Evolutionary conservation across 805 yeast species (phyloP), one percentile per base, ranked within the genome.

Genomic region (Yarrowia sp.): DNA sequence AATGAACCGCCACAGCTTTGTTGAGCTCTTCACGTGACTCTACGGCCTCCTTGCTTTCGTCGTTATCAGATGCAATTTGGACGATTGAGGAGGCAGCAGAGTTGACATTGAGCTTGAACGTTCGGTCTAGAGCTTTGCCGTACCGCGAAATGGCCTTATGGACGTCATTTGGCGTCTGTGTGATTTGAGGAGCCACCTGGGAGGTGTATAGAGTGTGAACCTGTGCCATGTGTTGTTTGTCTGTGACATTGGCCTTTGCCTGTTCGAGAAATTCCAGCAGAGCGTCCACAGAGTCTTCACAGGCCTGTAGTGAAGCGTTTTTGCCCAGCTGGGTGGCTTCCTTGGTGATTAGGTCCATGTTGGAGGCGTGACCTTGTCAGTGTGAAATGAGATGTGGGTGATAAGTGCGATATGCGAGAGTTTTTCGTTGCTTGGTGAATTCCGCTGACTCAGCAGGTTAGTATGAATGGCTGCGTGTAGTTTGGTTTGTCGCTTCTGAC

Each of bases 1-100:
- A 73, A 71, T 85, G 87, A 68, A 79, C 76, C 20, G 80, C 79
- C 10, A 85, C 77, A 0, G 85, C 85, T 17, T 74, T 74, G 40
- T 81, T 78, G 20, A 84, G 76, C 42, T 75, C 70, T 10, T 69
- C 64, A 66, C 72, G 58, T 14, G 61, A 69, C 46, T 69, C 69
- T 67, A 44, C 67, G 5, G 69, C 30, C 47, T 52, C 43, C 50
- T 40, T 33, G 36, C 64, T 58, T 1, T 58, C 64, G 36, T 58
- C 64, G 40, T 24, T 42, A 30, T 58, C 64, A 9, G 64, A 58
- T 2, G 50, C 64, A 33, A 58, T 42, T 14, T 33, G 39, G 17
- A 58, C 64, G 13, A 58, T 58, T 17, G 64, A 58, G 2, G 64
- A 58, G 2, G 64, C 64, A 33, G 64, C 64, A 2, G 52, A 36